A percentile compares a stretch with the other conserved stretches of the same genome.
These are phyloP conservation scores for Lasiodiplodia theobromae DNA, from an alignment of 2,329 filamentous ascomycete genomes.

Conservation along the genomic window DNA sequence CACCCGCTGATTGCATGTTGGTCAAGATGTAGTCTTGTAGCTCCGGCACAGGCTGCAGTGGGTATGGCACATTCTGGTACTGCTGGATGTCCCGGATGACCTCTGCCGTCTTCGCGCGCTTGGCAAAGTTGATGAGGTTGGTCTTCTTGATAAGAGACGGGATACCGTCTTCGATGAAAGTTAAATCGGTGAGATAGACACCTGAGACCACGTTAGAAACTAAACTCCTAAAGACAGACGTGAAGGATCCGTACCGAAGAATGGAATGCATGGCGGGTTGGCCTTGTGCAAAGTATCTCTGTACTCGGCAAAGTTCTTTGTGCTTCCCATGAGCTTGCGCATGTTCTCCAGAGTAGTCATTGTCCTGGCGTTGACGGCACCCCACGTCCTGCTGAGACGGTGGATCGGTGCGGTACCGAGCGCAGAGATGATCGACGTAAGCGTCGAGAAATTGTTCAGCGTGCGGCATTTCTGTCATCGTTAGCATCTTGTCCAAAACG, in stretches of 20 bases:
- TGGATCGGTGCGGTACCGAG: conserved; percentile 94
- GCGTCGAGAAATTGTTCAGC: conserved; percentile 95
- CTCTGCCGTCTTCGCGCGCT: conserved; percentile 96
- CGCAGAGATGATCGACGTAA: conserved; percentile 97
- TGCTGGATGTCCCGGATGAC: conserved; percentile 99
- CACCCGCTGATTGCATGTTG: conserved; percentile 93
- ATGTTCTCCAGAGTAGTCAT: conserved; percentile 83
- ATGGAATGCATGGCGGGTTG: conserved; percentile 96
- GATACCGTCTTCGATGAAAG: conserved; percentile 98
- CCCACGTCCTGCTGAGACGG: conserved; percentile 91
- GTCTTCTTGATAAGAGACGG: conserved; percentile 96
- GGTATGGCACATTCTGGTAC: conserved; percentile 97
- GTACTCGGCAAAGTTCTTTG: conserved; percentile 98
- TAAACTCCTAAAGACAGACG: no score
- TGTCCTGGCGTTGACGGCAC: conserved; percentile 86
- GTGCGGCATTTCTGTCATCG: conserved; percentile 80
- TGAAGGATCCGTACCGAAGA: conserved; percentile 73
- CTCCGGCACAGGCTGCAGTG: conserved; percentile 85
- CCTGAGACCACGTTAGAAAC: conserved; percentile 59
- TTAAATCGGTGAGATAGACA: conserved; percentile 95
- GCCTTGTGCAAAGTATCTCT: conserved; percentile 89
- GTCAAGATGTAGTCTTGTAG: conserved; percentile 95
- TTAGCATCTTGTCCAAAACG: conserved; percentile 35
- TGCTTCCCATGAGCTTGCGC: conserved; percentile 94
- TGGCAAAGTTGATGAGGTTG: conserved; percentile 97